Conservation (phyloP, 2,329 filamentous ascomycete species). For the Venturia pyrina region DNA sequence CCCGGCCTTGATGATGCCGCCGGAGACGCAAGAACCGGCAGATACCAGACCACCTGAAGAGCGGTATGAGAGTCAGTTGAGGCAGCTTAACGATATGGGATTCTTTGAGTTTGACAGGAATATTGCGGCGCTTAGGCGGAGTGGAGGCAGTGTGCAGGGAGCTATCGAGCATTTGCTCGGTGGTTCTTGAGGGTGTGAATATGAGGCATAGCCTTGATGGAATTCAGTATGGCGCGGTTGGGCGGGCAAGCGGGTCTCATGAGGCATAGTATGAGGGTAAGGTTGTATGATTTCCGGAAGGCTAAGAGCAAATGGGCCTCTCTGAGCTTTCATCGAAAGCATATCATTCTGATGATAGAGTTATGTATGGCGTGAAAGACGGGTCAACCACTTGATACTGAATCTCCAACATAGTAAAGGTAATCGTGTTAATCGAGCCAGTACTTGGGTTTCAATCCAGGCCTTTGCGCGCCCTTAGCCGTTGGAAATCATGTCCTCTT, state of each 20-base stretch:
- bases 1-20: constrained; percentile 32
- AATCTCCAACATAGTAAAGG: neutral
- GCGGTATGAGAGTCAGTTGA: constrained; percentile 77
- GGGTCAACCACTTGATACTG: neutral
- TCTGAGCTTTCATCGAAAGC: neutral
- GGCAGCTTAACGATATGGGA: constrained; percentile 96
- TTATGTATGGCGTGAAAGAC: neutral
- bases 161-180: constrained; percentile 63
- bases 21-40: constrained; percentile 40
- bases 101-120: constrained; percentile 97
- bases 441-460: neutral
- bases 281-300: neutral
- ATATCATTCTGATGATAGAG: neutral
- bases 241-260: neutral
- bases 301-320: neutral
- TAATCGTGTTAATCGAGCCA: neutral
- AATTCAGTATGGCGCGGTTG: neutral
- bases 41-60: constrained; percentile 92
- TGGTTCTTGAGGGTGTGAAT: neutral
- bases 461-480: neutral
- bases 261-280: neutral
- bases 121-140: constrained; percentile 73
- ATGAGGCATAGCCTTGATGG: neutral
- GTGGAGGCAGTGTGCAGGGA: constrained; percentile 88
- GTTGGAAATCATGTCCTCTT: too few species aligned